phyloP scores from a whole-genome alignment of 345 rosid species.

The Eutrema heterophyllum region DNA sequence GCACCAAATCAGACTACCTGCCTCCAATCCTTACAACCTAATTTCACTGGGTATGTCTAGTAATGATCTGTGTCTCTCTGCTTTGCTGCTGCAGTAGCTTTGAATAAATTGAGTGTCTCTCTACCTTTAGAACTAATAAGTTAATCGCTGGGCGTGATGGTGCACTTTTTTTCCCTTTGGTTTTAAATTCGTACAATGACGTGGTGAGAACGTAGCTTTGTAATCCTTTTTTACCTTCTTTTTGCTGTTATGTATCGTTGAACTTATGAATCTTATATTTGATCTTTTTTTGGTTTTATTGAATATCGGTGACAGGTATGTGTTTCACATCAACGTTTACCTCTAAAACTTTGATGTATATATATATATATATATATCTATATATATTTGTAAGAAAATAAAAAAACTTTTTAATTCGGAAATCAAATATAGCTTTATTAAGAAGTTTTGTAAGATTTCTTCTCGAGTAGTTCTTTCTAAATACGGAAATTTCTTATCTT shows the following conservation, averaged over 20 bases:
- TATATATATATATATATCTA: no score
- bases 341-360: no score
- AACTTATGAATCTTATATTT: constrained; percentile 16
- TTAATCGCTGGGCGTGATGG: constrained; percentile 22
- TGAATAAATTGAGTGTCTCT: constrained; percentile 21
- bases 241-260: not conserved
- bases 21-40: constrained; percentile 96
- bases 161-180: constrained; percentile 11
- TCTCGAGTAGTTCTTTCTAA: constrained; percentile 1
- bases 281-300: not conserved
- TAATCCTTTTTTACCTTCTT: not conserved
- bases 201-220: constrained; percentile 22
- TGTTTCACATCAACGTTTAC: not conserved
- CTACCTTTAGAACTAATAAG: constrained; percentile 20
- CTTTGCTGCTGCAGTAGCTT: not conserved
- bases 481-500: not conserved
- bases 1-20: constrained; percentile 77
- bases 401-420: not conserved
- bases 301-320: not conserved
- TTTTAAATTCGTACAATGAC: constrained; percentile 18
- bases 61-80: not conserved
- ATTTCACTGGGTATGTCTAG: constrained; percentile 7
- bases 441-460: constrained; percentile 1
- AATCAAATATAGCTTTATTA: not conserved
- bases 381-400: not conserved